Conservation (phyloP, 192 early-diverging fungal species). For the Coemansia sp. region DNA sequence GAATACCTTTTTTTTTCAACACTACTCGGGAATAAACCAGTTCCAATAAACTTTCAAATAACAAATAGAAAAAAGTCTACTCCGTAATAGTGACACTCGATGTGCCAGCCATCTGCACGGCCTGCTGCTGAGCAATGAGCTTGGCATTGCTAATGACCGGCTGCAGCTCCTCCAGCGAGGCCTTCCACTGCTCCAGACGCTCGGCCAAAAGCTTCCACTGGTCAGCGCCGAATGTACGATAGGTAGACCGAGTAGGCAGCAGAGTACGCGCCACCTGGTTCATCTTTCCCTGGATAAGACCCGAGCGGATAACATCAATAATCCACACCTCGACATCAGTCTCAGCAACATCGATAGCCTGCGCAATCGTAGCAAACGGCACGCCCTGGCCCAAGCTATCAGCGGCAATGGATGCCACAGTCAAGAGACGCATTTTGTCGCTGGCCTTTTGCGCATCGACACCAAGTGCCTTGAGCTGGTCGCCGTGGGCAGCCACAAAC, state of each 20-base stretch:
- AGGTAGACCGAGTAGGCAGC: constrained; percentile 79
- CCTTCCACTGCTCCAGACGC: constrained; percentile 77
- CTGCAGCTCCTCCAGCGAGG: constrained; percentile 76
- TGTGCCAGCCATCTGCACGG: constrained; percentile 36
- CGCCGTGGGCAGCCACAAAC: constrained; percentile 62
- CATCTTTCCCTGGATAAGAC: constrained; percentile 92
- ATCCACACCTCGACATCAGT: constrained; percentile 94
- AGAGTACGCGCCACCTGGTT: constrained; percentile 87
- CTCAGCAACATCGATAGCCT: constrained; percentile 72
- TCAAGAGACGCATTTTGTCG: constrained; percentile 86
- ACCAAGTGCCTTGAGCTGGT: constrained; percentile 60
- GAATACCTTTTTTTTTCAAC: too few relatives aligned
- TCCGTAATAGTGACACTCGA: constrained; percentile 40
- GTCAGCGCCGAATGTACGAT: constrained; percentile 76
- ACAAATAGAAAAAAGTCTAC: constrained; percentile 12
- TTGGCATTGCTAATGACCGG: constrained; percentile 90
- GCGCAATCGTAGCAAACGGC: constrained; percentile 73
- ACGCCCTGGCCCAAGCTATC: constrained; percentile 69
- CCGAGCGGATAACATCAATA: constrained; percentile 90
- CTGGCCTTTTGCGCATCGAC: constrained; percentile 60
- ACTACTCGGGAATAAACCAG: too few relatives aligned
- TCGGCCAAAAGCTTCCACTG: constrained; percentile 81
- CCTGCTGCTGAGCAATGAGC: constrained; percentile 64
- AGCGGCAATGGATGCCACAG: constrained; percentile 77
- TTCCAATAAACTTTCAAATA: background rate